phyloP scores from a whole-genome alignment of 768 basidiomycete genomes.

The Lactifluus volemus region DNA sequence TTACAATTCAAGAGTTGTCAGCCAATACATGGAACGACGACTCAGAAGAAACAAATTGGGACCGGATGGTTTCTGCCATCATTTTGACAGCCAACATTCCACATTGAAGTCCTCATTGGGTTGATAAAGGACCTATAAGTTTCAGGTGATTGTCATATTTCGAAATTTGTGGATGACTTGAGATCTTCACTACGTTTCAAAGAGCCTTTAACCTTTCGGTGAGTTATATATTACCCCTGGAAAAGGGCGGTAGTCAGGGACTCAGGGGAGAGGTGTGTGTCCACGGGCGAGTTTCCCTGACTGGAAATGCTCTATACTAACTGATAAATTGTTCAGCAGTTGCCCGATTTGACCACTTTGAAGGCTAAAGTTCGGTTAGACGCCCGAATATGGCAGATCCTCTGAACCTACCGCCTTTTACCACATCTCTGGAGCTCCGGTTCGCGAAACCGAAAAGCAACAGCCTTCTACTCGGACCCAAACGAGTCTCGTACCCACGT shows the following conservation, averaged over 20 bases:
- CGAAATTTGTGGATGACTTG: constrained; percentile 39
- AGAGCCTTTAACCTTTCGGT: constrained; percentile 46
- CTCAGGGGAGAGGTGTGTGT: constrained; percentile 68
- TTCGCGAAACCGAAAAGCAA: too few relatives aligned
- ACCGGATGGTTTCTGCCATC: constrained; percentile 81
- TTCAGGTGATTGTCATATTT: constrained; percentile 30
- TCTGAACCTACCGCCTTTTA: too few relatives aligned
- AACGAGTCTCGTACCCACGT: too few relatives aligned
- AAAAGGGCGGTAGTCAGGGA: constrained; percentile 69
- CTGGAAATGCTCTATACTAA: not conserved
- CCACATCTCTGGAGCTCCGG: too few relatives aligned
- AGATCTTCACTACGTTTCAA: constrained; percentile 32
- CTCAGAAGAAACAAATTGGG: constrained; percentile 51
- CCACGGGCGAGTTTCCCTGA: constrained; percentile 28
- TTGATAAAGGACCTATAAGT: too few relatives aligned
- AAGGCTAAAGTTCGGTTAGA: not conserved
- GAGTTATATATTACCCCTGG: constrained; percentile 49
- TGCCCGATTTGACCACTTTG: constrained; percentile 21
- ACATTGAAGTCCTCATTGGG: constrained; percentile 5
- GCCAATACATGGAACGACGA: constrained; percentile 18
- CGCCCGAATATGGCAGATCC: not conserved
- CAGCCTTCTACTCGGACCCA: too few relatives aligned
- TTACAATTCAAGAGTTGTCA: constrained; percentile 28
- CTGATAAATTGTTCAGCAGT: constrained; percentile 2
- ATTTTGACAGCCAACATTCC: constrained; percentile 78